Base-by-base conservation (phyloP, 495 filamentous ascomycete genomes). In the Penicillium verhagenii region DNA sequence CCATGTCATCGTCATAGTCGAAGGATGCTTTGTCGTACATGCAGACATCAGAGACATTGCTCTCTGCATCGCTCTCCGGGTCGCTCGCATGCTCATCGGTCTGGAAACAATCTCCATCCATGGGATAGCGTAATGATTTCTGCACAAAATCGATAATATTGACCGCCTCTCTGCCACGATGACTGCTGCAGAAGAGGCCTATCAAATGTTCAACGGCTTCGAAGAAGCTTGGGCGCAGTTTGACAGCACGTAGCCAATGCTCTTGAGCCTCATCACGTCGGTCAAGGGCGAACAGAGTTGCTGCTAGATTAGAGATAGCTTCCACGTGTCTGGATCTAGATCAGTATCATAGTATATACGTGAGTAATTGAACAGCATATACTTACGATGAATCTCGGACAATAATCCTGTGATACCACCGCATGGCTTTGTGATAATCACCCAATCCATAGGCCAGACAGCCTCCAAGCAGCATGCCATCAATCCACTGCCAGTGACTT, bases 201-300 rank as follows among this genome's bases (percentile, higher is more conserved):
- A 97, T 87, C 3, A 99, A 80, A 77, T 97, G 94, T 67, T 99
- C 94, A 14, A 95, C 92, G 13, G 94, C 95, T 75, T 99, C 94
- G 57, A 99, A 89, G 72, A 94, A 96, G 68, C 86, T 91, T 2
- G 94, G 94, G 4, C 90, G 85, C 39, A 89, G 74, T 59, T 84
- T 90, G 28, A 99, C 85, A 14, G 91, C 90, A 48, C 82, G 84
- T 46, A 87, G 70, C 95, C 94, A 99, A 66, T 95, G 80, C 49
- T 86, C 78, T 66, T 95, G 86, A 14, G 94, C 94, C 54, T 99
- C 92, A 42, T 89, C 84, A 25, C 86, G 85, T 46, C 86, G 83
- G 61, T 92, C 86, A 14, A 97, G 73, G 18, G 91, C 90, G 53
- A 97, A 83, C 10, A 96, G 72, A 4, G 93, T 92, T 19, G 92